These are phyloP conservation scores for Mortierella polycephala DNA, from an alignment of 371 early-diverging fungal genomes.

Conservation along the genomic window DNA sequence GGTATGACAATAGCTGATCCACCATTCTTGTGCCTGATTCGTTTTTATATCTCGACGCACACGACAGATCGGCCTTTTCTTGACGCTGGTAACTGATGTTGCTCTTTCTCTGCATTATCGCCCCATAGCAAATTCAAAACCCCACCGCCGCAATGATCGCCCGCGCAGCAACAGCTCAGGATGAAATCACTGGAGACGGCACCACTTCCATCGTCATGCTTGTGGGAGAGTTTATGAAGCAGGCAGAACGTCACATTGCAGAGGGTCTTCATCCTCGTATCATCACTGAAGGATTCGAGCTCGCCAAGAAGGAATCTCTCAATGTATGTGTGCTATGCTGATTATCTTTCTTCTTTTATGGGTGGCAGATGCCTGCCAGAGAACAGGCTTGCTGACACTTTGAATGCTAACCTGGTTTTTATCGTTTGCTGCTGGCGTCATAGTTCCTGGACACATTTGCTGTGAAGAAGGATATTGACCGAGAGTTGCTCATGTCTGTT, in stretches of 20 bases:
- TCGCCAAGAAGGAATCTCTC: slow-evolving; percentile 95
- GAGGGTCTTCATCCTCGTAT: slow-evolving; percentile 98
- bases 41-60: neutral
- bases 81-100: slow-evolving; percentile 9
- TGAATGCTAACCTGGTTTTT: neutral
- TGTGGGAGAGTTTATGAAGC: slow-evolving; percentile 97
- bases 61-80: neutral
- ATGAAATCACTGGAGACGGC: slow-evolving; percentile 99
- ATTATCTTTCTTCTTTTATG: neutral
- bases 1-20: slow-evolving; percentile 63
- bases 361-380: neutral
- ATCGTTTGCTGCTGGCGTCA: neutral
- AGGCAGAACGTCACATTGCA: slow-evolving; percentile 94
- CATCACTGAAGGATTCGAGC: slow-evolving; percentile 96
- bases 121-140: slow-evolving; percentile 96
- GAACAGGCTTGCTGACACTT: neutral
- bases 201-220: slow-evolving; percentile 97
- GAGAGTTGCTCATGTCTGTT: slow-evolving; percentile 92
- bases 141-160: slow-evolving; percentile 99
- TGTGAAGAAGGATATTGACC: slow-evolving; percentile 79
- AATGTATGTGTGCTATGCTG: slow-evolving; percentile 59
- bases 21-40: neutral
- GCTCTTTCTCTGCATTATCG: neutral
- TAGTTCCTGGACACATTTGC: slow-evolving; percentile 93
- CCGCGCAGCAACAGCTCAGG: slow-evolving; percentile 98